phyloP scores from a whole-genome alignment of 225 moss, liverwort and hornwort species.

The Pleurozium schreberi region DNA sequence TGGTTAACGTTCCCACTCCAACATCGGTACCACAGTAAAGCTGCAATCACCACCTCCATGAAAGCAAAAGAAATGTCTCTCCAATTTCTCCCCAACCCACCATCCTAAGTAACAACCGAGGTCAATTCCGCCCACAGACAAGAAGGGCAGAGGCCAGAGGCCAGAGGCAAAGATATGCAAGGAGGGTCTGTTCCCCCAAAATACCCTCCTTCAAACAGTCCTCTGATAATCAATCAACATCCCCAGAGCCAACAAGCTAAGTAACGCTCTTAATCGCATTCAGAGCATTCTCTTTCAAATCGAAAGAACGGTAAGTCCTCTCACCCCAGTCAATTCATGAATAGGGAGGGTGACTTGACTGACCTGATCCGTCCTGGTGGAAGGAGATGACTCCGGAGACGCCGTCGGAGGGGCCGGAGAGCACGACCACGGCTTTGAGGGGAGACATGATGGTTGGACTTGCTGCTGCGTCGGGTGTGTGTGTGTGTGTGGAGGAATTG shows the following conservation, averaged over 20 bases:
- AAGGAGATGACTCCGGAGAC: conserved; percentile 36
- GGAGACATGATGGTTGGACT: conserved; percentile 6
- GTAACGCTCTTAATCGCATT: background rate
- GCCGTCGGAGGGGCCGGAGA: conserved; percentile 9
- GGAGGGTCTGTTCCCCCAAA: background rate
- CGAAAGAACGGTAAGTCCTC: background rate
- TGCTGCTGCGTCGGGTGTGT: no score
- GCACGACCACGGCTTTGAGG: conserved; percentile 36
- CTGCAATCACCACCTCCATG: background rate
- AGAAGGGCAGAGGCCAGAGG: background rate
- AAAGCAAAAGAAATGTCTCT: background rate
- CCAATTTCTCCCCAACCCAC: background rate
- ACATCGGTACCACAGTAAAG: background rate
- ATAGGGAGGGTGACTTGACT: background rate
- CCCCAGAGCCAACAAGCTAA: background rate
- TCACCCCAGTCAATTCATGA: background rate
- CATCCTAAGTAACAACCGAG: background rate
- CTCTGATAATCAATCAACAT: background rate
- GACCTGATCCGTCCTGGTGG: background rate
- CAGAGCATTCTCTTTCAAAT: background rate
- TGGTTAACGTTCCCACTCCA: background rate
- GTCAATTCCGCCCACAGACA: background rate
- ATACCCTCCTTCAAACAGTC: background rate
- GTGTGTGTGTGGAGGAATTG: background rate
- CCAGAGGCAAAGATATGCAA: background rate